Conservation (phyloP, 2,329 filamentous ascomycete species). For the Aspergillus pseudotamarii region DNA sequence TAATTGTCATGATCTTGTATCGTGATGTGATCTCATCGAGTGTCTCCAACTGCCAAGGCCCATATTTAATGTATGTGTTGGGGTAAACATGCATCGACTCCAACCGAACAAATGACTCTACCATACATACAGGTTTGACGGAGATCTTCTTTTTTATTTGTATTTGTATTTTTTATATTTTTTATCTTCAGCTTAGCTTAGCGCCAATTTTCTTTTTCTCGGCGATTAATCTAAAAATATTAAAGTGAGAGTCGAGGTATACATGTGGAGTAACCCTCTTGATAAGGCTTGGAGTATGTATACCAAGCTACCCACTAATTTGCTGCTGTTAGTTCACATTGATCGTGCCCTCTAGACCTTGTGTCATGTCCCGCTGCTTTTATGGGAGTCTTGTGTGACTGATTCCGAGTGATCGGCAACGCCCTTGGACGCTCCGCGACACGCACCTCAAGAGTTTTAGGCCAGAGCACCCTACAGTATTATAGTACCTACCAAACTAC, state of each 20-base stretch:
- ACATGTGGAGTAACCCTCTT: not conserved
- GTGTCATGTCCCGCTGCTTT: too few relatives aligned
- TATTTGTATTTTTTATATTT: not conserved
- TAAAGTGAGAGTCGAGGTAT: not conserved
- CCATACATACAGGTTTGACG: not conserved
- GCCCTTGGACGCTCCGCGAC: too few relatives aligned
- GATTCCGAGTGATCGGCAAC: too few relatives aligned
- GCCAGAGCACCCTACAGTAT: too few relatives aligned
- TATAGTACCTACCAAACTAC: too few relatives aligned
- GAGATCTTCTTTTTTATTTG: not conserved
- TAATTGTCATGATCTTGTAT: not conserved
- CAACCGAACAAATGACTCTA: not conserved
- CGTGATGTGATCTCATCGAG: not conserved
- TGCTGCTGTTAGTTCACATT: too few relatives aligned
- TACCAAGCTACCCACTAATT: too few relatives aligned
- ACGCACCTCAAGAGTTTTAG: too few relatives aligned
- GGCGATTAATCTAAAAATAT: not conserved
- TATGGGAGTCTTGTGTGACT: too few relatives aligned
- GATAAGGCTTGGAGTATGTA: not conserved
- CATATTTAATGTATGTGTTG: not conserved
- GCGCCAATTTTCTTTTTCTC: not conserved
- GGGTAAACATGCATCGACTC: constrained; percentile 5
- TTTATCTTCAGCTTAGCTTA: not conserved
- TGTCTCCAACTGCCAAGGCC: constrained; percentile 15
- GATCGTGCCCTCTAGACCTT: too few relatives aligned